These are phyloP conservation scores for Strobilomyces echinocephalus DNA, from an alignment of 768 basidiomycete species.

Conservation along the genomic window DNA sequence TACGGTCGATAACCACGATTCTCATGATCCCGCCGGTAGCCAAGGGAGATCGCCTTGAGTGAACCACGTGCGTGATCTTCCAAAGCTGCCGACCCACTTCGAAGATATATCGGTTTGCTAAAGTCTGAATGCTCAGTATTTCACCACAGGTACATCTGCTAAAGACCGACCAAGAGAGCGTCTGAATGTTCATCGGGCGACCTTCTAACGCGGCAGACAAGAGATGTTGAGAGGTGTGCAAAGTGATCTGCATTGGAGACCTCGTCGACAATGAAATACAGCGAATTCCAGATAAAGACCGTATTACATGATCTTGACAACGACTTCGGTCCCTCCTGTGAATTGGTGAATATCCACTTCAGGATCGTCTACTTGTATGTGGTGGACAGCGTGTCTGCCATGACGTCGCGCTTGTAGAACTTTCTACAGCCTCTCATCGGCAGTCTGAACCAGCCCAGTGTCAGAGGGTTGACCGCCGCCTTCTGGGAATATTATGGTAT, in stretches of 20 bases:
- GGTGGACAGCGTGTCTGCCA: slow-evolving; percentile 74
- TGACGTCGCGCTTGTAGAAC: slow-evolving; percentile 65
- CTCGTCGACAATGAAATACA: neutral
- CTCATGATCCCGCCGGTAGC: slow-evolving; percentile 76
- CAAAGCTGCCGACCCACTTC: slow-evolving; percentile 47
- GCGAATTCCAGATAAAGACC: neutral
- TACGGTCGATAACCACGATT: slow-evolving; percentile 76
- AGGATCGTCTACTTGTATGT: slow-evolving; percentile 42
- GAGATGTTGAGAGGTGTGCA: slow-evolving; percentile 81
- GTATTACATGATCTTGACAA: too few species aligned
- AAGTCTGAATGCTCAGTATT: slow-evolving; percentile 53
- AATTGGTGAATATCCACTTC: slow-evolving; percentile 46
- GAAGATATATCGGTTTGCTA: slow-evolving; percentile 70
- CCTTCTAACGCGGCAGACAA: slow-evolving; percentile 74
- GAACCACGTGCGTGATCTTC: slow-evolving; percentile 48
- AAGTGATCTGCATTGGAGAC: slow-evolving; percentile 52
- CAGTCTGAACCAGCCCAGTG: slow-evolving; percentile 50
- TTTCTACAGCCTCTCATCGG: slow-evolving; percentile 46
- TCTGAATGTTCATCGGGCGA: slow-evolving; percentile 56
- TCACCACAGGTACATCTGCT: slow-evolving; percentile 60
- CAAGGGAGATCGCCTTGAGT: slow-evolving; percentile 55
- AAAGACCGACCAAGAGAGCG: slow-evolving; percentile 89
- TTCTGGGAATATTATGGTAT: slow-evolving; percentile 79
- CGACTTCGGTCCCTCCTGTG: slow-evolving; percentile 46
- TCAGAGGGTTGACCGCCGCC: slow-evolving; percentile 82